Percentiles rank a stretch among this genome's conserved stretches.
Evolutionary conservation across 2,329 filamentous ascomycete species (phyloP).

Genomic region (Ophiosphaerella korrae): DNA sequence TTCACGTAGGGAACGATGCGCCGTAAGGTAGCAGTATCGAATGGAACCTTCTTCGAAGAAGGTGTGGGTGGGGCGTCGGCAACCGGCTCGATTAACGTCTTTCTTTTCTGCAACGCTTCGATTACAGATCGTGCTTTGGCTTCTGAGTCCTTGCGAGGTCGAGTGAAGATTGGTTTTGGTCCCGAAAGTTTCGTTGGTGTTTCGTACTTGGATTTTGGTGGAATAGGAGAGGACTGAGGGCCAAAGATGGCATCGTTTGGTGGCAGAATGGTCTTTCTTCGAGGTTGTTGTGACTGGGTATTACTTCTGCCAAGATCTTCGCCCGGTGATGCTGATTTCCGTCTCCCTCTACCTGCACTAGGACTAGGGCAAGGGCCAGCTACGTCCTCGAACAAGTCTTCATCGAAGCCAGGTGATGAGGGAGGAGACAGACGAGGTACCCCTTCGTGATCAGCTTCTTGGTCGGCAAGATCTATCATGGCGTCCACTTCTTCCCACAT

Average conservation of each 20-base stretch:
- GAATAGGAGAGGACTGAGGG: conserved; percentile 39
- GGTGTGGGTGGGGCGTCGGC: conserved; percentile 33
- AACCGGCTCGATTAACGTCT: conserved; percentile 38
- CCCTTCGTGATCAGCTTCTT: conserved; percentile 66
- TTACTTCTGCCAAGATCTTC: conserved; percentile 30
- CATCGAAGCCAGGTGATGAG: conserved; percentile 63
- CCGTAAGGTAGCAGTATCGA: conserved; percentile 67
- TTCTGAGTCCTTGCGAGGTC: conserved; percentile 61
- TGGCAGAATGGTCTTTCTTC: conserved; percentile 44
- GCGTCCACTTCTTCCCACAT: conserved; percentile 84
- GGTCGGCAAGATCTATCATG: conserved; percentile 81
- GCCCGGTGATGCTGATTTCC: conserved; percentile 37
- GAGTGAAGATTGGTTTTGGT: conserved; percentile 39
- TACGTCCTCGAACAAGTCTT: conserved; percentile 62
- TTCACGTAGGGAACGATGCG: conserved; percentile 64
- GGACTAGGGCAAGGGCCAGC: conserved; percentile 44
- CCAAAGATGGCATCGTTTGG: conserved; percentile 45
- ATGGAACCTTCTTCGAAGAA: conserved; percentile 63
- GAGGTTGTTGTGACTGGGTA: conserved; percentile 26
- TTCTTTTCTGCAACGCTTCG: conserved; percentile 62
- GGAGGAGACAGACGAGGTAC: conserved; percentile 58
- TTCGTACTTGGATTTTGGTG: conserved; percentile 31
- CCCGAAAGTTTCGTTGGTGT: conserved; percentile 34
- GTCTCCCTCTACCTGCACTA: conserved; percentile 34
- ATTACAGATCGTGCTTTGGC: conserved; percentile 66